Evolutionary conservation across 805 yeast genomes (phyloP), one percentile per base, ranked within the genome.

Genomic region (Isabelozyma pseudorhagii): DNA sequence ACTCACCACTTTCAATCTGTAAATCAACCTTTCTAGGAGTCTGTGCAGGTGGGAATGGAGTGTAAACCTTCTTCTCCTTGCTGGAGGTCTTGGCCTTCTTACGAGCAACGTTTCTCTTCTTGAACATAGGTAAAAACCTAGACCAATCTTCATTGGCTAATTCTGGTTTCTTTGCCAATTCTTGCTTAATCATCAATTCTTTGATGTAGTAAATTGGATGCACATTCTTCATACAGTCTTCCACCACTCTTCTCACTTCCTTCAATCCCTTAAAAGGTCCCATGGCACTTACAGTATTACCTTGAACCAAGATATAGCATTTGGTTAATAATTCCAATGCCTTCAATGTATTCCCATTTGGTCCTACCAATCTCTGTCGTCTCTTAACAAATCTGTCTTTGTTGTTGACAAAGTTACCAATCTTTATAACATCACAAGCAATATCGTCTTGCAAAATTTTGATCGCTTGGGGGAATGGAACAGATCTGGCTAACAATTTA

Each of bases 21-120:
- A 92, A 75, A 81, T 94, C 99, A 70, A 94, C 78, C 88, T 94
- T 92, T 78, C 98, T 87, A 64, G 98, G 99, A 57, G 83, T 82
- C 72, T 89, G 99, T 46, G 89, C 88, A 60, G 99, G 98, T 74
- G 99, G 99, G 91, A 94, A 94, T 65, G 99, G 98, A 34, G 99
- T 94, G 81, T 93, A 93, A 3, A 83, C 85, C 71, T 86, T 92
- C 79, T 79, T 78, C 69, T 80, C 84, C 59, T 75, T 80, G 59
- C 72, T 81, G 62, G 80, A 74, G 67, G 81, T 83, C 70, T 80
- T 83, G 52, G 94, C 88, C 78, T 86, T 86, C 85, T 88, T 88
- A 64, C 99, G 85, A 38, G 96, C 96, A 56, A 93, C 97, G 63
- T 91, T 91, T 69, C 92, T 85, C 80, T 93, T 94, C 82, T 90